A percentile compares a stretch with the other conserved stretches of the same genome.
phyloP scores from a whole-genome alignment of 1,284 basidiomycete species.

The Erythrobasidium hasegawianum region DNA sequence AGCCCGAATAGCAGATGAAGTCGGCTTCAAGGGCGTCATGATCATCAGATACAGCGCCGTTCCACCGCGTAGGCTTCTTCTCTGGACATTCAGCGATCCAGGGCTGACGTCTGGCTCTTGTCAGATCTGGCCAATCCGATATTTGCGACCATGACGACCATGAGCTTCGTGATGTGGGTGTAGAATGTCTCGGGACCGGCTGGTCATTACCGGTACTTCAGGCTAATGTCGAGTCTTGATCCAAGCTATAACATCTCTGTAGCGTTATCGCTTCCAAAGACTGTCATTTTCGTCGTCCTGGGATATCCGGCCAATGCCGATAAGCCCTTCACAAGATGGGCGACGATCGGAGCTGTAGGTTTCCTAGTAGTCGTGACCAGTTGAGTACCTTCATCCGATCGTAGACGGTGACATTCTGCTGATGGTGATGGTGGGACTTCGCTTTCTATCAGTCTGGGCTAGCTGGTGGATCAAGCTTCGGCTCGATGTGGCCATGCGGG shows the following conservation, averaged over 20 bases:
- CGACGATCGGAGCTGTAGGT: conserved; percentile 16
- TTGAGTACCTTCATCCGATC: background rate
- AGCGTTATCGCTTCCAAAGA: conserved; percentile 26
- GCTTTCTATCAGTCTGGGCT: background rate
- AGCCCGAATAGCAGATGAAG: conserved; percentile 20
- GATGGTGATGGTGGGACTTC: too few relatives aligned
- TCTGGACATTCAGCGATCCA: background rate
- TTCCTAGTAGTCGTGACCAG: conserved; percentile 17
- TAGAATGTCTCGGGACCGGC: background rate
- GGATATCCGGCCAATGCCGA: conserved; percentile 23
- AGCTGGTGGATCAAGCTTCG: conserved; percentile 2
- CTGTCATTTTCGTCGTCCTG: conserved; percentile 23
- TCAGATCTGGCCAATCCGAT: conserved; percentile 32
- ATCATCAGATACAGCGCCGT: conserved; percentile 28
- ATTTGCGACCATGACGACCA: conserved; percentile 13
- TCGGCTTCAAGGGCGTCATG: conserved; percentile 31
- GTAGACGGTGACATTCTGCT: background rate
- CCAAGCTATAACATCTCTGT: conserved; percentile 31
- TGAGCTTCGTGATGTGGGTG: background rate
- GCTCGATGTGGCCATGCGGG: background rate
- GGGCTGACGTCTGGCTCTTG: background rate
- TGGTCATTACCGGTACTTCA: too few relatives aligned
- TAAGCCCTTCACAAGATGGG: conserved; percentile 18
- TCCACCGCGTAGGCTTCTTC: conserved; percentile 4
- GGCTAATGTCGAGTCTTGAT: too few relatives aligned